Evolutionary conservation across 495 filamentous ascomycete genomes (phyloP).

Genomic region (Recurvomyces mirabilis): DNA sequence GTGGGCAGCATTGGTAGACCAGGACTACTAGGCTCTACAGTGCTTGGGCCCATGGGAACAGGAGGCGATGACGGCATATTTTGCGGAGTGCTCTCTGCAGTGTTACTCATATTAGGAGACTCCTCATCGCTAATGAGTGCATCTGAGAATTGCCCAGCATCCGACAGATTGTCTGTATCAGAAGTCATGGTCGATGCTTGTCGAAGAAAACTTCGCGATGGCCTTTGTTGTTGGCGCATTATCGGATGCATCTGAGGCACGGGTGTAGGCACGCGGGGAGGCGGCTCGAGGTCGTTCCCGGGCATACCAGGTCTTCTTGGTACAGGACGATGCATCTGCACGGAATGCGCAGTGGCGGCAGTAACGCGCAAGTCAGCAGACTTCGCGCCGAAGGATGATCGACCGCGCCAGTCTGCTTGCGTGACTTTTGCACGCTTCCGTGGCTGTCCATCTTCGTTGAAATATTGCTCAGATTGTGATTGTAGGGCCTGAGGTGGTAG

Average conservation of each 20-base stretch:
- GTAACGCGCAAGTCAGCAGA: slow-evolving; percentile 75
- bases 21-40: slow-evolving; percentile 56
- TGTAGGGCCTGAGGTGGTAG: not conserved
- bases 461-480: slow-evolving; percentile 11
- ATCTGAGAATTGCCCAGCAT: slow-evolving; percentile 34
- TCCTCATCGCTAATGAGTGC: slow-evolving; percentile 38
- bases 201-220: slow-evolving; percentile 15
- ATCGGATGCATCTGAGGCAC: slow-evolving; percentile 22
- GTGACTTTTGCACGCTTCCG: slow-evolving; percentile 67
- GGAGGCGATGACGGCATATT: slow-evolving; percentile 74
- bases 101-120: slow-evolving; percentile 32
- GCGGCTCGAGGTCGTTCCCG: slow-evolving; percentile 51
- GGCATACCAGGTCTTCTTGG: slow-evolving; percentile 43
- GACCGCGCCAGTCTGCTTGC: slow-evolving; percentile 55
- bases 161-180: slow-evolving; percentile 19
- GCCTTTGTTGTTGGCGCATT: slow-evolving; percentile 1
- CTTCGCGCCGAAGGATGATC: slow-evolving; percentile 55
- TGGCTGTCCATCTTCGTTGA: slow-evolving; percentile 31
- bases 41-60: slow-evolving; percentile 43
- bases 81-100: slow-evolving; percentile 43
- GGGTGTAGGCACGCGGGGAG: slow-evolving; percentile 73
- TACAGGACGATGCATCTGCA: slow-evolving; percentile 74
- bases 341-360: slow-evolving; percentile 75
- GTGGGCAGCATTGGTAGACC: slow-evolving; percentile 53
- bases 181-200: slow-evolving; percentile 19